Evolutionary conservation across 371 early-diverging fungal species (phyloP).

Genomic region (Mortierella polycephala): DNA sequence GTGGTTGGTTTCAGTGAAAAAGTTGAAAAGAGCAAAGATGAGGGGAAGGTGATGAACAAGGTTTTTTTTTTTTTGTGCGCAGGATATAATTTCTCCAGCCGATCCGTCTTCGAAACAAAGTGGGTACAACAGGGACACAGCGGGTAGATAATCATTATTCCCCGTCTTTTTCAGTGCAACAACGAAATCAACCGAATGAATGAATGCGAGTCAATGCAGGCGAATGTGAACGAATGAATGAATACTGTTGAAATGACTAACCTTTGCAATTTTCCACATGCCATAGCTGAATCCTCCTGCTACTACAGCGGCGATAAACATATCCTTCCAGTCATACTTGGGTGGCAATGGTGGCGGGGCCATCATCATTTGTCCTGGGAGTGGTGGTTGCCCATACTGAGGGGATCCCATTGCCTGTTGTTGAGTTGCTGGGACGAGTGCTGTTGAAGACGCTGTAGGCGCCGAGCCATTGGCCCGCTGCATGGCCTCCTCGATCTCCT

Average conservation of each 20-base stretch:
- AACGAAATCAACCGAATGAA: too few relatives aligned
- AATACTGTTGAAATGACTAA: constrained; percentile 37
- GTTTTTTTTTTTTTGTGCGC: background rate
- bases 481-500: constrained; percentile 94
- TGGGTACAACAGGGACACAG: background rate
- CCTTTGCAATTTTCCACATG: constrained; percentile 81
- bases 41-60: background rate
- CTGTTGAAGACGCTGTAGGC: constrained; percentile 36
- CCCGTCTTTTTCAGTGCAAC: constrained; percentile 1
- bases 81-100: too few relatives aligned
- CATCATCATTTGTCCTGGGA: constrained; percentile 47
- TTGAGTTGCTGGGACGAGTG: constrained; percentile 36
- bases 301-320: constrained; percentile 88
- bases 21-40: background rate
- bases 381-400: constrained; percentile 39
- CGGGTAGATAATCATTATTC: background rate
- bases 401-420: constrained; percentile 33
- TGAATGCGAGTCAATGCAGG: too few relatives aligned
- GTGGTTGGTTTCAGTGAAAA: background rate
- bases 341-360: constrained; percentile 80
- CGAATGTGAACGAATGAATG: too few relatives aligned
- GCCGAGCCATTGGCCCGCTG: constrained; percentile 64
- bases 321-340: constrained; percentile 91
- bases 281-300: constrained; percentile 91
- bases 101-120: background rate